Evolutionary conservation across 31 red algal species (phyloP), one percentile per base, ranked within the genome.

Genomic region (Endocladia muricata): DNA sequence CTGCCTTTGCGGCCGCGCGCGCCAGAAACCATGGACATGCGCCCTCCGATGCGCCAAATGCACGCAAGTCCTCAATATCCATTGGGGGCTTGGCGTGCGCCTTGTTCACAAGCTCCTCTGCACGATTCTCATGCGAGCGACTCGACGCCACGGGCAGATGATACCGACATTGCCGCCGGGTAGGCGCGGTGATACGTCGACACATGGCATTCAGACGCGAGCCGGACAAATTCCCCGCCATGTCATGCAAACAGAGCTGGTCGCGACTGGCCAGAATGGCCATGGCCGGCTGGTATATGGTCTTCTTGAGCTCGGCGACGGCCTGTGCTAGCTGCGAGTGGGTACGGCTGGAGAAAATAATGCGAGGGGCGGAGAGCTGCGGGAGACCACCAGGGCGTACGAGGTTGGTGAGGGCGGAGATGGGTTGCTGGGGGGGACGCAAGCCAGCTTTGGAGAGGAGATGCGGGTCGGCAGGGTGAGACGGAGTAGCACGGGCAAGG

Each of bases 271-370:
- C 96, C 58, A 98, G 55, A 29, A 94, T 52, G 25, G 78, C 67
- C 77, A 91, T 85, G 26, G 38, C 26, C 8, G 91, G 68, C 21
- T 80, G 78, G 77, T 92, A 92, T 3, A 84, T 41, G 21, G 96
- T 94, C 25, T 78, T 77, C 68, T 83, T 87, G 37, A 98, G 62
- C 89, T 98, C 91, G 0, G 58, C 55, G 52, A 98, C 79, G 29
- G 85, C 96, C 62, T 98, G 91, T 74, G 73, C 54, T 21, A 98
- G 67, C 70, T 98, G 96, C 42, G 84, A 86, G 74, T 98, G 96
- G 7, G 96, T 98, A 37, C 96, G 85, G 22, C 87, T 91, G 55
- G 87, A 48, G 70, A 88, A 98, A 30, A 98, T 70, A 54, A 98
- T 98, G 22, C 96, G 76, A 21, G 96, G 96, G 13, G 78, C 70